phyloP scores from a whole-genome alignment of 352 stramenopile species.

The Pythium dissotocum region DNA sequence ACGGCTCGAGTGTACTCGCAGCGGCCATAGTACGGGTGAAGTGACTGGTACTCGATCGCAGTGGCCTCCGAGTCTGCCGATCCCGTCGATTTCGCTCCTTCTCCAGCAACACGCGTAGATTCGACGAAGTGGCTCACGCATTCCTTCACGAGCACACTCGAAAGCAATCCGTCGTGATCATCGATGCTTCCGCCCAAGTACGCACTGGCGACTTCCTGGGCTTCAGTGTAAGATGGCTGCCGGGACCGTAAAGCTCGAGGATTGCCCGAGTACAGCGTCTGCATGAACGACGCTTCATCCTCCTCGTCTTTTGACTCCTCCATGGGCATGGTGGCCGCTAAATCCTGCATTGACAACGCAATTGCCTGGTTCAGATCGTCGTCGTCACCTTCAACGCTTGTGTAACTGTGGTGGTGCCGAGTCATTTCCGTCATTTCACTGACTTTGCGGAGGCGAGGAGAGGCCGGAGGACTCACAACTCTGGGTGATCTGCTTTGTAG shows the following conservation, averaged over 20 bases:
- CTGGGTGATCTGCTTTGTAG: neutral
- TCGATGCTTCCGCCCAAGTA: slow-evolving; percentile 53
- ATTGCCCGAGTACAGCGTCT: slow-evolving; percentile 9
- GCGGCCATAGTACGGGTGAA: slow-evolving; percentile 84
- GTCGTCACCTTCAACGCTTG: slow-evolving; percentile 28
- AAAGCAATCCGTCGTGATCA: slow-evolving; percentile 64
- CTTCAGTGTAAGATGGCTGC: slow-evolving; percentile 62
- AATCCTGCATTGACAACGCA: slow-evolving; percentile 45
- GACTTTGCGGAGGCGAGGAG: neutral
- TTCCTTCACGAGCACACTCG: slow-evolving; percentile 78
- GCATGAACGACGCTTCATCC: neutral
- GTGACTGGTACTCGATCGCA: slow-evolving; percentile 65
- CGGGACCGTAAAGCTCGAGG: slow-evolving; percentile 29
- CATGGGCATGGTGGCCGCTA: slow-evolving; percentile 5
- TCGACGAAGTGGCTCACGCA: slow-evolving; percentile 86
- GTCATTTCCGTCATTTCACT: neutral
- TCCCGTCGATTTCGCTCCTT: slow-evolving; percentile 33
- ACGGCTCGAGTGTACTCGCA: slow-evolving; percentile 79
- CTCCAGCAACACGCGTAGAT: slow-evolving; percentile 69
- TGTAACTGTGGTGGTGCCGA: neutral
- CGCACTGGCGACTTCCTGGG: slow-evolving; percentile 55
- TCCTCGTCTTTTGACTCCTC: slow-evolving; percentile 46
- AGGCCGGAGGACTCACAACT: neutral
- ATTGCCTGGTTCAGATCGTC: slow-evolving; percentile 39
- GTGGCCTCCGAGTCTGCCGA: slow-evolving; percentile 2